Evolutionary conservation across 495 filamentous ascomycete genomes (phyloP), one percentile per base, ranked within the genome.

Genomic region (Talaromyces wortmannii): DNA sequence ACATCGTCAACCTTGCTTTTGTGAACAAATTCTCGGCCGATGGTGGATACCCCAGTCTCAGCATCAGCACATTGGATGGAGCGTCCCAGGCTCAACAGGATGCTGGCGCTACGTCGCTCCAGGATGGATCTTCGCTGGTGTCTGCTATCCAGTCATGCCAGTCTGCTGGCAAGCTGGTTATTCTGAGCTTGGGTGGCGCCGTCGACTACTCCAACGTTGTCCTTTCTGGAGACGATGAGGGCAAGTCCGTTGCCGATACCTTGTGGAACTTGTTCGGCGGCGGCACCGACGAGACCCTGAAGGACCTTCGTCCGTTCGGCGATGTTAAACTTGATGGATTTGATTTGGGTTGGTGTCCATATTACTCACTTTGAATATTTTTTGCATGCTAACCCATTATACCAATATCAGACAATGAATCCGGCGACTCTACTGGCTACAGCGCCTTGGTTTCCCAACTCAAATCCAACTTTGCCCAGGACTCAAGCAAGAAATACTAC

Each of bases 1-100:
- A 90, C 59, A 81, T 91, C 47, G 83, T 91, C 61, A 79, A 81
- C 48, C 58, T 90, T 18, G 84, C 72, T 0, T 91, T 90, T 63
- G 70, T 89, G 31, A 78, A 86, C 55, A 55, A 70, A 7, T 90
- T 87, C 61, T 74, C 83, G 50, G 68, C 62, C 8, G 69, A 75
- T 29, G 73, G 71, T 44, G 80, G 78, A 13, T 82, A 76, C 51
- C 83, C 84, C 6, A 81, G 77, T 6, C 75, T 76, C 42, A 85
- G 86, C 65, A 86, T 86, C 61, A 84, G 81, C 12, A 86, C 88
- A 62, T 40, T 52, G 5, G 33, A 43, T 15, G 50, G 50, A 2
- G 31, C 50, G 3, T 52, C 50, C 4, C 50, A 52, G 31, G 50
- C 50, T 11, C 50, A 52, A 16, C 76, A 82, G 47, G 86, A 86